Base-by-base conservation (phyloP, 192 early-diverging fungal species). In the Umbelopsis isabellina region DNA sequence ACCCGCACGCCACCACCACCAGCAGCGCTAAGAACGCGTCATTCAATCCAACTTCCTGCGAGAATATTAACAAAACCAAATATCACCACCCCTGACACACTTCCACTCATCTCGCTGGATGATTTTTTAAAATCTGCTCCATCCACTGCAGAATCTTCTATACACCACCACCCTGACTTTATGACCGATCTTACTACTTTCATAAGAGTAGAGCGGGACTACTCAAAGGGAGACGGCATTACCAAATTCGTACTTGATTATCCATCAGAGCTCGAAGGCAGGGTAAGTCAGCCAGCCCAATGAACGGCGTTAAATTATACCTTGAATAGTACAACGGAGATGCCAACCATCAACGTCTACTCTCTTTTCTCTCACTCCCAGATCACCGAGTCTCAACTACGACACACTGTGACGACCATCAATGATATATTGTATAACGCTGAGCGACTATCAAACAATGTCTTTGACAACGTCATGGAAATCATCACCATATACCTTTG, bases 381-480 rank as follows among this genome's bases (percentile, higher is more conserved):
- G 78, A 67, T 79, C 37, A 70, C 58, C 10, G 55, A 49, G 16
- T 73, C 75, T n/a, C 58, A 79, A 49, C 52, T 79, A 21, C 44
- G 51, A 21, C 64, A 69, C 46, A 79, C 78, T 35, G 71, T 79
- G 25, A 53, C 50, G 8, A 75, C 71, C 30, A 75, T 79, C 50
- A 79, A 79, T 44, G 46, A 46, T 21, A 69, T 67, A 18, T 47
- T 79, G 55, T 35, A 58, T 37, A 58, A 68, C 61, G 78, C 78
- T 25, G 78, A 79, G 35, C 66, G 70, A 18, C 23, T 79, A 48
- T 70, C 78, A 3, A 45, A 46, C 33, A 55, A 67, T 67, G 70
- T 75, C 2, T 69, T 79, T 53, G 70, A 79, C 52, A 79, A 79
- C 48, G 64, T 79, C 30, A 71, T 79, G 70, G 78, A 79, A 46